Evolutionary conservation across 2,329 filamentous ascomycete species (phyloP).

Genomic region (Fusarium heterosporum): DNA sequence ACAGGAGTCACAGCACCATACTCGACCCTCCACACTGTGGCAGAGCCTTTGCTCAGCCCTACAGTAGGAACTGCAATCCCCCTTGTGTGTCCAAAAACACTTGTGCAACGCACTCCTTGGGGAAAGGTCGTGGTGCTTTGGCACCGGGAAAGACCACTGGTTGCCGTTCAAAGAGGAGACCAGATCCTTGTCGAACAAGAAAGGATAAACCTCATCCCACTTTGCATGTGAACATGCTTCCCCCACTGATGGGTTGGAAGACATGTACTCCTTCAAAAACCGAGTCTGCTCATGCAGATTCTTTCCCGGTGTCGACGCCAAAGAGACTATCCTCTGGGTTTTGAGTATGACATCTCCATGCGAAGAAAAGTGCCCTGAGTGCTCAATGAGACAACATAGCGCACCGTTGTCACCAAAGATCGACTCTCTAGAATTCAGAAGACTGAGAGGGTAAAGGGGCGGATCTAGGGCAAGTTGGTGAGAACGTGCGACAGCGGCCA

Average conservation of each 20-base stretch:
- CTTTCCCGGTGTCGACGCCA: fast-evolving
- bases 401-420: not conserved
- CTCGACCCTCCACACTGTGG: not conserved
- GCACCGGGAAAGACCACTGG: not conserved
- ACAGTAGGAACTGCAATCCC: not conserved
- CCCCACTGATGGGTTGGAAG: fast-evolving
- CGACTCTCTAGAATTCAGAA: not conserved
- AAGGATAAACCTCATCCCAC: not conserved
- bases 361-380: not conserved
- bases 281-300: too few relatives aligned
- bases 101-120: not conserved
- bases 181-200: not conserved
- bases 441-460: fast-evolving
- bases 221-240: not conserved
- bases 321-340: not conserved
- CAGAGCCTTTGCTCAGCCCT: not conserved
- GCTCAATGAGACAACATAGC: fast-evolving
- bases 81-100: not conserved
- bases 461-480: fast-evolving
- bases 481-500: not conserved
- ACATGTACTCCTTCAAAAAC: not conserved
- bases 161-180: not conserved
- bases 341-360: not conserved
- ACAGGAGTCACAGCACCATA: not conserved
- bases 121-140: fast-evolving